These are phyloP conservation scores for Neurospora crassa DNA, from an alignment of 2,329 filamentous ascomycete genomes.

Conservation along the genomic window DNA sequence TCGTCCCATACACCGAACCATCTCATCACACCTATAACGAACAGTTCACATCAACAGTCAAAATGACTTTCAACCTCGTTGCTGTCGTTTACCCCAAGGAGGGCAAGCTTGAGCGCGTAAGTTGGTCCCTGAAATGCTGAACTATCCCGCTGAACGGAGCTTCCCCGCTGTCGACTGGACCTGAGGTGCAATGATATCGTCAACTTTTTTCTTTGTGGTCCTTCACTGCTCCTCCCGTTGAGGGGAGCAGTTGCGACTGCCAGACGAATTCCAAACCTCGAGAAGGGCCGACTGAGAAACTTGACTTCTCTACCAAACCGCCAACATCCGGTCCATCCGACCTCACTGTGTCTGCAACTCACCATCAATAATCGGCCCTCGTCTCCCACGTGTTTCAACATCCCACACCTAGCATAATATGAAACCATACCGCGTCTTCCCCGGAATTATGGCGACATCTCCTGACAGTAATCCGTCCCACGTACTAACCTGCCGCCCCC, in stretches of 20 bases:
- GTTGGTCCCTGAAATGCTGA: neutral
- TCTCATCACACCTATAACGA: neutral
- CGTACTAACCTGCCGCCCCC: neutral
- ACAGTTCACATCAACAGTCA: neutral
- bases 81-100: constrained; percentile 11
- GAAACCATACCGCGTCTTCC: neutral
- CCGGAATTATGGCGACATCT: neutral
- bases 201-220: neutral
- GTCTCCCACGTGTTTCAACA: neutral
- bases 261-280: neutral
- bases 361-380: neutral
- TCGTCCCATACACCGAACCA: neutral
- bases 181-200: neutral
- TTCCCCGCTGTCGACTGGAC: neutral
- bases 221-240: neutral
- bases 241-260: neutral
- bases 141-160: neutral
- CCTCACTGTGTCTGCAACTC: neutral
- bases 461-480: neutral
- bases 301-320: neutral
- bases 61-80: constrained; percentile 7
- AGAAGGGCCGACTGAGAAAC: neutral
- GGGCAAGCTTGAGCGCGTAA: constrained; percentile 9
- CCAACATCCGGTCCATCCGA: neutral
- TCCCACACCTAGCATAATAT: neutral